Evolutionary conservation across 257 asterid genomes (phyloP).

Genomic region (Catharanthus roseus): DNA sequence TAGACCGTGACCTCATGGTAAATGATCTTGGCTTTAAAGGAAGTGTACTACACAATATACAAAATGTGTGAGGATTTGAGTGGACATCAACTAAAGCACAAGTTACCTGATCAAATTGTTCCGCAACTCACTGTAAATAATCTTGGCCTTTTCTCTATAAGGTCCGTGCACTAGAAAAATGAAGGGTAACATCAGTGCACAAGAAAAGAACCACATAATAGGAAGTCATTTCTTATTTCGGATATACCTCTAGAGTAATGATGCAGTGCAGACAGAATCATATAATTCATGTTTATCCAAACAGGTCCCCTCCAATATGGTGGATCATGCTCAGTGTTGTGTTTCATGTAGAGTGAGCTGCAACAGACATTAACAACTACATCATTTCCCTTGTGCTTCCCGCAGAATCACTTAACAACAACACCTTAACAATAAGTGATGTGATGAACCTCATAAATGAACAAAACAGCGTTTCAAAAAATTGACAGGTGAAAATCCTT

Average conservation of each 20-base stretch:
- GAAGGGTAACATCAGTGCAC: background rate
- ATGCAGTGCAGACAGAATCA: constrained; percentile 82
- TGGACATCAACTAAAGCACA: background rate
- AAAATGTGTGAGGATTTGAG: too few relatives aligned
- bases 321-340: constrained; percentile 90
- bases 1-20: too few relatives aligned
- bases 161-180: constrained; percentile 76
- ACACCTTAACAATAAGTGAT: too few relatives aligned
- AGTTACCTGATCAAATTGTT: constrained; percentile 74
- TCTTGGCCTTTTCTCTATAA: constrained; percentile 61
- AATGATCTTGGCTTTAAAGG: too few relatives aligned
- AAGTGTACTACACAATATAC: too few relatives aligned
- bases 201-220: background rate
- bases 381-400: background rate
- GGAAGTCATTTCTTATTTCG: background rate
- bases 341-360: constrained; percentile 92
- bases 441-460: background rate
- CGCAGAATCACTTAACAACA: background rate
- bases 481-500: background rate
- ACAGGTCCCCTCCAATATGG: constrained; percentile 99
- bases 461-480: background rate
- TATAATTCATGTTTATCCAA: constrained; percentile 97
- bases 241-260: constrained; percentile 72
- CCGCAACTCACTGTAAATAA: constrained; percentile 67
- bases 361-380: background rate